These are phyloP conservation scores for Penium margaritaceum DNA, from an alignment of 139 green algal species.

Conservation along the genomic window DNA sequence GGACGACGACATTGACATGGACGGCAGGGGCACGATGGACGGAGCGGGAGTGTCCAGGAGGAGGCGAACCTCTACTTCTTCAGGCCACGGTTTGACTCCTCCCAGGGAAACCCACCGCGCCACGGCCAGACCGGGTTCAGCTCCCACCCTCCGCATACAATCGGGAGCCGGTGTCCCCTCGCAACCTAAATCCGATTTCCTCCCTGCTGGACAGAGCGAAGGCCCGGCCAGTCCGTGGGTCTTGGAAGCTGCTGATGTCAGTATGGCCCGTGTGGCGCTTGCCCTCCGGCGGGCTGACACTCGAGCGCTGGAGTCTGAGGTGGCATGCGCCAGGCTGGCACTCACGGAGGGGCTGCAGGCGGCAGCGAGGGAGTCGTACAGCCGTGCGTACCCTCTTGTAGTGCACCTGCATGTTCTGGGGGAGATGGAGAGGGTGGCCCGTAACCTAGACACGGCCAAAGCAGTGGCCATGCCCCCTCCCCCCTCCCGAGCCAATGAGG, in stretches of 20 bases:
- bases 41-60: conserved; percentile 1
- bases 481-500: background rate
- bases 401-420: conserved; percentile 79
- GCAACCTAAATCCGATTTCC: too few relatives aligned
- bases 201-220: too few relatives aligned
- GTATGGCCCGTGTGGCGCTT: background rate
- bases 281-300: background rate
- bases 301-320: background rate
- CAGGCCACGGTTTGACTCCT: too few relatives aligned
- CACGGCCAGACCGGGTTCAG: conserved; percentile 6
- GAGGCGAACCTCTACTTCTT: background rate
- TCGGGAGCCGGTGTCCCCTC: too few relatives aligned
- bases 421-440: conserved; percentile 45
- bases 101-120: too few relatives aligned
- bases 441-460: background rate
- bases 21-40: background rate
- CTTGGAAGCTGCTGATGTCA: too few relatives aligned
- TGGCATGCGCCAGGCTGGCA: background rate
- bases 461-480: too few relatives aligned
- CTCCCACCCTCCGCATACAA: too few relatives aligned
- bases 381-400: conserved; percentile 76
- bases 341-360: conserved; percentile 60
- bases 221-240: too few relatives aligned
- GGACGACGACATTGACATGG: background rate
- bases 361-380: conserved; percentile 75